Conservation (phyloP, 441 rosid species). For the Brassica balearica region DNA sequence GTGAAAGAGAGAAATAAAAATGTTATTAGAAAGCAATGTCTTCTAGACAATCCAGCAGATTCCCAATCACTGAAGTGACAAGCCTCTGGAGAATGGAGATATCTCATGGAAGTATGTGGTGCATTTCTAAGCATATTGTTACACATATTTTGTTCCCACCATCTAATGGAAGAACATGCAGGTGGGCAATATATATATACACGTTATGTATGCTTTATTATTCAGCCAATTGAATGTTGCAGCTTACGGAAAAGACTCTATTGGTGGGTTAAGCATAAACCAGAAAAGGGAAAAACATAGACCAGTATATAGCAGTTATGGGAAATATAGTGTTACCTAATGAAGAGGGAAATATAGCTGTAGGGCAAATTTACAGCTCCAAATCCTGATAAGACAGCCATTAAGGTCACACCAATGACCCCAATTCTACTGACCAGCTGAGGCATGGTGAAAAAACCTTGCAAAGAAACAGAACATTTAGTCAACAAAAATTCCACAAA, state of each 20-base stretch:
- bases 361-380: slow-evolving; percentile 99
- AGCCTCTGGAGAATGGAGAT: no score
- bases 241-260: background rate
- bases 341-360: slow-evolving; percentile 97
- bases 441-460: slow-evolving; percentile 96
- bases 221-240: background rate
- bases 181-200: background rate
- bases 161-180: background rate
- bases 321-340: slow-evolving; percentile 57
- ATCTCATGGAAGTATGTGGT: no score
- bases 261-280: background rate
- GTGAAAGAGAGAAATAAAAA: no score
- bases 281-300: slow-evolving; percentile 10
- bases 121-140: no score
- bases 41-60: no score
- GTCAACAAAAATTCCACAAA: slow-evolving; percentile 10
- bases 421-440: slow-evolving; percentile 99
- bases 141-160: background rate
- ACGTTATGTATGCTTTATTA: background rate
- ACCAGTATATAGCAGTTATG: background rate
- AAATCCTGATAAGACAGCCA: slow-evolving; percentile 98
- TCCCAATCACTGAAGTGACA: no score
- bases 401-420: slow-evolving; percentile 96
- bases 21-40: no score
- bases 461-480: slow-evolving; percentile 36